Conservation (phyloP, 345 rosid species). For the Eucalyptus sideroxylon region DNA sequence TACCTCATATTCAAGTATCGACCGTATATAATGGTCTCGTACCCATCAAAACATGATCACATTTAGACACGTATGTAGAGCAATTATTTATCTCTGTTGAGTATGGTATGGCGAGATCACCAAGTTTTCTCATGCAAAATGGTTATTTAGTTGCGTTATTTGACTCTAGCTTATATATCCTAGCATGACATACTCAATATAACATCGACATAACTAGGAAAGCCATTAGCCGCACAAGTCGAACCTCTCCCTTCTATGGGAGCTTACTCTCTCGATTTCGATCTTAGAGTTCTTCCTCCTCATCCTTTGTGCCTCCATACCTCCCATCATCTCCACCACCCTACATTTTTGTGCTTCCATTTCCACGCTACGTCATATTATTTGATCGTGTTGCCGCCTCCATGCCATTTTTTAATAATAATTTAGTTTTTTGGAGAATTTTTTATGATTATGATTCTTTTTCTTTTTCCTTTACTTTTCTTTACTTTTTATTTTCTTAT, state of each 20-base stretch:
- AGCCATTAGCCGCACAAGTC: neutral
- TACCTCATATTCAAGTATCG: neutral
- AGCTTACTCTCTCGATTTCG: too few relatives aligned
- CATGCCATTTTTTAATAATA: too few relatives aligned
- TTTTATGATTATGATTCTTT: too few relatives aligned
- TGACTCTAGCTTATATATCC: neutral
- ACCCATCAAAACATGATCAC: neutral
- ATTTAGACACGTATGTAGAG: neutral
- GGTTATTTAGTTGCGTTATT: neutral
- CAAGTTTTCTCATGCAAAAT: neutral
- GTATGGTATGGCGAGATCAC: neutral
- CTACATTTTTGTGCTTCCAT: too few relatives aligned
- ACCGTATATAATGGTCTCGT: neutral
- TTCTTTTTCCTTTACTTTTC: neutral
- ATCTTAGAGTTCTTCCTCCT: too few relatives aligned
- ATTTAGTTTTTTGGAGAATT: too few relatives aligned
- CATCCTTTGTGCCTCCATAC: too few relatives aligned
- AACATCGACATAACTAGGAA: neutral
- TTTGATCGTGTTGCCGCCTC: too few relatives aligned
- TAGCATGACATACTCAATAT: neutral
- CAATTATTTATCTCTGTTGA: neutral
- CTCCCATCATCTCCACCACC: too few relatives aligned
- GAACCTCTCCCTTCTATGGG: too few relatives aligned
- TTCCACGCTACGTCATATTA: too few relatives aligned
- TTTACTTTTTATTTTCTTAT: neutral